A percentile compares a stretch with the other conserved stretches of the same genome.
These are phyloP conservation scores for Trichoderma sp. DNA, from an alignment of 2,329 filamentous ascomycete species.

Conservation along the genomic window DNA sequence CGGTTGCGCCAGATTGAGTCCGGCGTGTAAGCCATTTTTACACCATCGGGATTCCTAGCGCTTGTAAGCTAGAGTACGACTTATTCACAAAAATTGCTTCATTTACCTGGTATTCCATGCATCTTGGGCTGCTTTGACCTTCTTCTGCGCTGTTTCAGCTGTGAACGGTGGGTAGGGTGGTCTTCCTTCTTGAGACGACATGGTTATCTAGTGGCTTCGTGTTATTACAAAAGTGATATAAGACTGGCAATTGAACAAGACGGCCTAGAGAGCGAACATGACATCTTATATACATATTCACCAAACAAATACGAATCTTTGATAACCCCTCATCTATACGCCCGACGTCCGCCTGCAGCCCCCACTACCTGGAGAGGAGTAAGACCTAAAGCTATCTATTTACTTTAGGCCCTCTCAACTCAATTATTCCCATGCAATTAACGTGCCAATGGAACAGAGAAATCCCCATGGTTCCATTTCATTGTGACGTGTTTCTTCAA, in stretches of 20 bases:
- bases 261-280: neutral
- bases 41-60: conserved; percentile 57
- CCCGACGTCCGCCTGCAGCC: neutral
- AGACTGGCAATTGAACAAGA: neutral
- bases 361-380: neutral
- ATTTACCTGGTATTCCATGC: conserved; percentile 74
- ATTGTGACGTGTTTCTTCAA: neutral
- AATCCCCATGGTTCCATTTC: neutral
- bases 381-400: neutral
- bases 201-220: neutral
- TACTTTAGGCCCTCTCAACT: neutral
- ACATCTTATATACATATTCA: neutral
- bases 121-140: conserved; percentile 85
- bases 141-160: conserved; percentile 64
- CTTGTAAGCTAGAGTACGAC: neutral
- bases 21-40: conserved; percentile 72
- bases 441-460: neutral
- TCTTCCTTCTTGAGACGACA: conserved; percentile 21
- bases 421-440: neutral
- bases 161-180: conserved; percentile 70
- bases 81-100: no score
- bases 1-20: conserved; percentile 82
- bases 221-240: neutral
- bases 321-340: neutral
- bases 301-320: neutral